These are phyloP conservation scores for Corynascus novoguineensis DNA, from an alignment of 495 filamentous ascomycete genomes.

Conservation along the genomic window DNA sequence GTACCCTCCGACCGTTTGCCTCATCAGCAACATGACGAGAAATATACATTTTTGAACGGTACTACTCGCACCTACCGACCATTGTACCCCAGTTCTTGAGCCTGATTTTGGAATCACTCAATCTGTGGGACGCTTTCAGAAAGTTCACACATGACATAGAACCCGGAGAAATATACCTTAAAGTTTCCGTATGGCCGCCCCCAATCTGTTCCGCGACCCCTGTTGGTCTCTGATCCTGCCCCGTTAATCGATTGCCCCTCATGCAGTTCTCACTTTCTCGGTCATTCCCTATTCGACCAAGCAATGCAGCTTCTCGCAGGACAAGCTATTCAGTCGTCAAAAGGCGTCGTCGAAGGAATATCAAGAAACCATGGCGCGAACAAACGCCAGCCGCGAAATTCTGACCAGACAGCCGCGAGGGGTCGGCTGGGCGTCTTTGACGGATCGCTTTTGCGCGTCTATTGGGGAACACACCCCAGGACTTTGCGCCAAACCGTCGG, in stretches of 20 bases:
- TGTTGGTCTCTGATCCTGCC: slow-evolving; percentile 18
- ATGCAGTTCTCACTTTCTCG: background rate
- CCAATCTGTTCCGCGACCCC: background rate
- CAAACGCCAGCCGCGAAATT: slow-evolving; percentile 17
- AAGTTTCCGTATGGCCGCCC: background rate
- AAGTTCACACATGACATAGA: background rate
- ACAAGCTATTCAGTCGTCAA: background rate
- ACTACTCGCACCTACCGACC: too few species aligned
- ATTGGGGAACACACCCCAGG: background rate
- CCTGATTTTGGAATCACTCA: too few species aligned
- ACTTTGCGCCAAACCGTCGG: slow-evolving; percentile 5
- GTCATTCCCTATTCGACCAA: background rate
- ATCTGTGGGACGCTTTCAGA: too few species aligned
- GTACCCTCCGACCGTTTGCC: slow-evolving; percentile 7
- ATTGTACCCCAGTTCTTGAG: background rate
- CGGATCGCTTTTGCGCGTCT: slow-evolving; percentile 3
- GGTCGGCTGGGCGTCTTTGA: background rate
- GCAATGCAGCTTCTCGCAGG: slow-evolving; percentile 6
- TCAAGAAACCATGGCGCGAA: background rate
- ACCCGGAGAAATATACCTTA: background rate
- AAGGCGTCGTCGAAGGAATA: background rate
- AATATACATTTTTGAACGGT: too few species aligned
- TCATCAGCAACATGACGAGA: too few species aligned
- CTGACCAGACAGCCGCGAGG: slow-evolving; percentile 8
- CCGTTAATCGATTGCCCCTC: slow-evolving; percentile 3